Base-by-base conservation (phyloP, 2,329 filamentous ascomycete genomes). In the Paracoccidioides lutzii region DNA sequence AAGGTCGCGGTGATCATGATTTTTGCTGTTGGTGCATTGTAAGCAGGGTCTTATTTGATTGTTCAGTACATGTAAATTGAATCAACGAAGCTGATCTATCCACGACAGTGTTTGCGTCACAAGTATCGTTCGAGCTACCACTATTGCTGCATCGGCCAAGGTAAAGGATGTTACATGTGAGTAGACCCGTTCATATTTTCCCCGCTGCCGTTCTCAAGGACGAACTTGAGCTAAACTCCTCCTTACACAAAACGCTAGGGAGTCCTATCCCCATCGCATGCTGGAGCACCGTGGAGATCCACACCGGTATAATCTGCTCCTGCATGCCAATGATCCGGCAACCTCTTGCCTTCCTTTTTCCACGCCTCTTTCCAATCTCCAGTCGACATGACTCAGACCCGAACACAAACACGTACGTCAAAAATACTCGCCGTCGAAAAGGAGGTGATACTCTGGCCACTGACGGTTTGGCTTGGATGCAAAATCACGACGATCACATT, bases 221-320 rank as follows among this genome's bases (percentile, higher is more conserved):
- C 22, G 8, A 44, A 5, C 9, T 28, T 4, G 22, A 28, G 15
- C 22, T 44, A 44, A 44, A 44, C 30, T 44, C 22, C 22, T 28
- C 22, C 9, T 44, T n/a, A 44, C 5, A 15, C 41, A n/a, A n/a
- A 12, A 8, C 14, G 14, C 5, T 42, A 58, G 53, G 14, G 42
- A 42, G 33, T 12, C 33, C 49, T 4, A 49, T 38, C 6, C 53
- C 53, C 30, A 40, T 56, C 28, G 41, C 49, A 28, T 61, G 67
- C 4, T 67, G 69, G 63, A 69, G 67, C 7, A 65, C 62, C 38
- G 59, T 70, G 15, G 69, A 71, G 57, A 63, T 67, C 5, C 66
- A 64, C 32, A 62, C 68, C 9, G 69, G 66, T 14, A 69, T 71
- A 53, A 61, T 71, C 9, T 69, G 66, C 33, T 68, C 68, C n/a